Evolutionary conservation across 345 rosid species (phyloP).

Genomic region (Zanthoxylum bungeanum): DNA sequence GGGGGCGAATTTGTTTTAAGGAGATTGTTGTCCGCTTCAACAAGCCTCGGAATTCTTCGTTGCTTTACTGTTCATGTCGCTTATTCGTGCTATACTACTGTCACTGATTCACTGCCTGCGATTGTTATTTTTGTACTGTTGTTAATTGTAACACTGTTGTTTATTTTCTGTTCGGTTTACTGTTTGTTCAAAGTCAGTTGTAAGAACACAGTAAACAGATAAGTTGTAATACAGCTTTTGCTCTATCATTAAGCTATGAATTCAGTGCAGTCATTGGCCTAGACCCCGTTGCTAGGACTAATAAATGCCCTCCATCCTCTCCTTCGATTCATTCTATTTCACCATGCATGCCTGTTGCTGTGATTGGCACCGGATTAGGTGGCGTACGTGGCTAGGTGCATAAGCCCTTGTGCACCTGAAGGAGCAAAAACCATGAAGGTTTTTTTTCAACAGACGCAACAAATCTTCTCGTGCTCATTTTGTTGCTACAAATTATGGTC

Average conservation of each 20-base stretch:
- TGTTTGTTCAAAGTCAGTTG: too few species aligned
- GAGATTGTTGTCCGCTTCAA: too few species aligned
- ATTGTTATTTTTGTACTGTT: too few species aligned
- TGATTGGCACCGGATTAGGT: conserved; percentile 36
- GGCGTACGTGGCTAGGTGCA: neutral
- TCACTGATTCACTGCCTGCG: too few species aligned
- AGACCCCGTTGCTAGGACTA: conserved; percentile 35
- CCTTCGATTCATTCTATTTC: conserved; percentile 21
- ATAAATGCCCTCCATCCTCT: conserved; percentile 18
- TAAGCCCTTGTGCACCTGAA: conserved; percentile 30
- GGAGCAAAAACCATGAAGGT: conserved; percentile 29
- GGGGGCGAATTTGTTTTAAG: too few species aligned
- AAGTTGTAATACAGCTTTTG: too few species aligned
- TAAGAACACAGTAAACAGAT: too few species aligned
- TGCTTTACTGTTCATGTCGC: too few species aligned
- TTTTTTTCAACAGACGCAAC: conserved; percentile 32
- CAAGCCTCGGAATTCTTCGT: too few species aligned
- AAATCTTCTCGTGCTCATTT: conserved; percentile 34
- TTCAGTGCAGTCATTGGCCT: conserved; percentile 27
- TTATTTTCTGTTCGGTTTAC: too few species aligned
- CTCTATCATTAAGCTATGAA: conserved; percentile 27
- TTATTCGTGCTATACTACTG: too few species aligned
- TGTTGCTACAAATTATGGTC: conserved; percentile 34
- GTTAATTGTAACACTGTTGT: too few species aligned
- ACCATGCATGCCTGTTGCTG: conserved; percentile 22